phyloP scores from a whole-genome alignment of 1,284 basidiomycete species.

The Trametes pubescens region DNA sequence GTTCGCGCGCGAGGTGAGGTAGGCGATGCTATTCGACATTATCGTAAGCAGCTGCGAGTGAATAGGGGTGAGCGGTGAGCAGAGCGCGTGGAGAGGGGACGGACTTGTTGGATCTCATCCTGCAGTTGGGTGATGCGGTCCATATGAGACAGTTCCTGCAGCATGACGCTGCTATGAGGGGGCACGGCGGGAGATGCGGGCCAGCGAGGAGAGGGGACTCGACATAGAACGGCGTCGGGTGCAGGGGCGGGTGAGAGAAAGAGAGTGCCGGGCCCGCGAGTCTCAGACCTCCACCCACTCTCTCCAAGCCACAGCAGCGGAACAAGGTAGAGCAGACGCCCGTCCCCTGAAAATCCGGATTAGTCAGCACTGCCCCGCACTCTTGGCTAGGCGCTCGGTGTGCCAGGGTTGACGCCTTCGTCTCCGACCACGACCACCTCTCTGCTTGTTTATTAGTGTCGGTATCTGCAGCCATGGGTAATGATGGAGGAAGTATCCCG shows the following conservation, averaged over 20 bases:
- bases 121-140: constrained; percentile 89
- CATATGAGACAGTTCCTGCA: constrained; percentile 88
- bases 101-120: constrained; percentile 85
- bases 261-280: neutral
- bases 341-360: constrained; percentile 4
- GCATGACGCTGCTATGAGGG: constrained; percentile 66
- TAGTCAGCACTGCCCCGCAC: constrained; percentile 24
- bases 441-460: neutral
- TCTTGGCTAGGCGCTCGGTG: constrained; percentile 3
- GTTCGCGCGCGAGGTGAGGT: constrained; percentile 75
- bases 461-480: constrained; percentile 63
- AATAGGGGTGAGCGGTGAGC: constrained; percentile 1
- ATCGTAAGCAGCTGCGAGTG: constrained; percentile 73
- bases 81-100: constrained; percentile 27
- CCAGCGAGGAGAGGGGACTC: constrained; percentile 12
- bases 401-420: constrained; percentile 10
- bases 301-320: constrained; percentile 5
- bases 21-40: constrained; percentile 80
- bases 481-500: constrained; percentile 88
- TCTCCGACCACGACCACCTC: constrained; percentile 26
- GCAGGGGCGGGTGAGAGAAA: neutral
- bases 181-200: constrained; percentile 9
- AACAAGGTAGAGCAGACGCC: constrained; percentile 10
- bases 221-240: constrained; percentile 20
- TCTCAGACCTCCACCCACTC: too few relatives aligned